phyloP scores from a whole-genome alignment of 192 early-diverging fungal species.

The Linnemannia elongata region DNA sequence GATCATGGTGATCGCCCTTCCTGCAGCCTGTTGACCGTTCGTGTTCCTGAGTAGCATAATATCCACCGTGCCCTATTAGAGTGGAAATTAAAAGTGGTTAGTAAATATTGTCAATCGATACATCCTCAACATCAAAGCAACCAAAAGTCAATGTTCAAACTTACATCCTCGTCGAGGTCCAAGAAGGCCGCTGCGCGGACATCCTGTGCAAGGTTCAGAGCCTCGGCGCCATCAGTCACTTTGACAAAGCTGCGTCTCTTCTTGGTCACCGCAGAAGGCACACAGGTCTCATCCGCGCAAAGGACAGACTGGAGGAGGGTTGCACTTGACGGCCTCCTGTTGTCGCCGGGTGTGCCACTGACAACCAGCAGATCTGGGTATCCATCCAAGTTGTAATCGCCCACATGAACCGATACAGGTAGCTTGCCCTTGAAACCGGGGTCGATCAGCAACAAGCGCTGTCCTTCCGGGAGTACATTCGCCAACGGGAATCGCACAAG shows the following conservation, averaged over 20 bases:
- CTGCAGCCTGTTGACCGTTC: conserved; percentile 52
- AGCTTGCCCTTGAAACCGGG: conserved; percentile 63
- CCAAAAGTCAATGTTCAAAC: conserved; percentile 13
- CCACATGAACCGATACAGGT: conserved; percentile 70
- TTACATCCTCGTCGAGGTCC: conserved; percentile 93
- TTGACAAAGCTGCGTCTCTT: conserved; percentile 73
- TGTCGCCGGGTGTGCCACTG: conserved; percentile 59
- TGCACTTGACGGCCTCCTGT: conserved; percentile 60
- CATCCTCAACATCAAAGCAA: background rate
- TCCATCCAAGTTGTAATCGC: conserved; percentile 92
- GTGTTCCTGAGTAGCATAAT: conserved; percentile 74
- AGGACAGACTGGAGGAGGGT: conserved; percentile 77
- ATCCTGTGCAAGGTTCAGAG: conserved; percentile 62
- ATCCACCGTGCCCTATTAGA: conserved; percentile 81
- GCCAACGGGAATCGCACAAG: conserved; percentile 61
- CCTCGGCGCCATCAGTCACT: conserved; percentile 75
- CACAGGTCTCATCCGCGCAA: conserved; percentile 67
- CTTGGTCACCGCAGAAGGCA: conserved; percentile 55
- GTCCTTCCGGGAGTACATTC: conserved; percentile 61
- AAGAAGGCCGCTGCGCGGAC: conserved; percentile 82
- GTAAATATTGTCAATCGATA: background rate
- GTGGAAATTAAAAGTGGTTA: background rate
- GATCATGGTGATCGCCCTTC: conserved; percentile 68
- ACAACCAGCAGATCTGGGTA: conserved; percentile 90
- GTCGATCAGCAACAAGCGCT: conserved; percentile 59